phyloP scores from a whole-genome alignment of 129 eudicot species.

The Flaveria brownii region DNA sequence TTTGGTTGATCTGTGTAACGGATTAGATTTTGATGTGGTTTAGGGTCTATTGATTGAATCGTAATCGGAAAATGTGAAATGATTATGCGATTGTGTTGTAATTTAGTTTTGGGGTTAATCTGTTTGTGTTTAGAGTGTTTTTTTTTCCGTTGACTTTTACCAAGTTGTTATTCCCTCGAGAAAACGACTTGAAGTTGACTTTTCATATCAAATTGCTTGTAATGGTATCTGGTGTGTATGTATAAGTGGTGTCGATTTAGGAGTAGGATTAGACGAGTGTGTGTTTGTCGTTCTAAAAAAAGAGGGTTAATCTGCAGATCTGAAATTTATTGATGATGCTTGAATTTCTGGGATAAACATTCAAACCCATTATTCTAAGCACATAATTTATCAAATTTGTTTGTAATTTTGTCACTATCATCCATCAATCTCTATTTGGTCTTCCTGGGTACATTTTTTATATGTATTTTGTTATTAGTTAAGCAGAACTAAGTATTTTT shows the following conservation, averaged over 20 bases:
- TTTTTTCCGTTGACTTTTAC: background rate
- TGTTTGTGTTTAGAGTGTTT: background rate
- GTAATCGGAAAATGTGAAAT: constrained; percentile 13
- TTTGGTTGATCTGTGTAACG: constrained; percentile 14
- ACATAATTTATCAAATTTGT: background rate
- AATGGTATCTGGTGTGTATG: no score
- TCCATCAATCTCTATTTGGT: background rate
- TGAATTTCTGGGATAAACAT: background rate
- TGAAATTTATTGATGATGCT: constrained; percentile 4
- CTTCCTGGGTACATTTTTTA: background rate
- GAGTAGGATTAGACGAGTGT: no score
- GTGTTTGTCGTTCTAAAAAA: background rate
- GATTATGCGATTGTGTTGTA: background rate
- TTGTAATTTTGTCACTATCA: background rate
- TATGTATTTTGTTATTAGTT: background rate
- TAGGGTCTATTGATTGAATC: constrained; percentile 7
- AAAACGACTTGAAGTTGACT: constrained; percentile 24
- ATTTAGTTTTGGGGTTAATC: background rate
- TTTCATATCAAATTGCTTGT: background rate
- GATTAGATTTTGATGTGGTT: background rate
- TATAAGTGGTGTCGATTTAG: no score
- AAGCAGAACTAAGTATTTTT: background rate
- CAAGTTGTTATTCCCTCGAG: background rate
- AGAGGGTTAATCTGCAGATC: constrained; percentile 14
- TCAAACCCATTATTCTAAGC: background rate